phyloP scores from a whole-genome alignment of 2,329 filamentous ascomycete species.

The Aureobasidium sp. region DNA sequence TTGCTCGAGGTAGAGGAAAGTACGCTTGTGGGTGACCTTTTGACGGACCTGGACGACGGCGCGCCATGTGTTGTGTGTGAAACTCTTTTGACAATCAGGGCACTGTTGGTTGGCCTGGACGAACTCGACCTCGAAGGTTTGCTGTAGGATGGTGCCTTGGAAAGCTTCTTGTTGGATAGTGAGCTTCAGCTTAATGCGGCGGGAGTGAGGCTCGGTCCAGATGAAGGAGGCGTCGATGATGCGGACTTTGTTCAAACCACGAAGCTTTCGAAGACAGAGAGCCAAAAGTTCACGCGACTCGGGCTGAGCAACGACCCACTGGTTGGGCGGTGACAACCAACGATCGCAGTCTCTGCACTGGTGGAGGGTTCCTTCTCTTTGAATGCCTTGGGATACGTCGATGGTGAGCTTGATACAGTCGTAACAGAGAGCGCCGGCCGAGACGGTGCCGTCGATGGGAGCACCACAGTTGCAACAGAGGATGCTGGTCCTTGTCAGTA shows the following conservation, averaged over 20 bases:
- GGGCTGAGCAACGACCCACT: constrained; percentile 76
- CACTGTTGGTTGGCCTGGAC: constrained; percentile 89
- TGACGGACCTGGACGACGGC: constrained; percentile 92
- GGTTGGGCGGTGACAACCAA: constrained; percentile 80
- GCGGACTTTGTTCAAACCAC: constrained; percentile 79
- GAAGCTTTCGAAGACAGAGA: constrained; percentile 79
- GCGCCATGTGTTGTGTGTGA: constrained; percentile 92
- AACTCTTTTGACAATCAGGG: constrained; percentile 89
- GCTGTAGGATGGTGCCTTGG: constrained; percentile 69
- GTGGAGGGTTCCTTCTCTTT: constrained; percentile 81
- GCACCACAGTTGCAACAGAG: constrained; percentile 97
- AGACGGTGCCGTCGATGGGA: constrained; percentile 83
- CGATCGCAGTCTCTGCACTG: constrained; percentile 92
- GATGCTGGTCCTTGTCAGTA: constrained; percentile 51
- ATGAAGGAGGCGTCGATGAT: constrained; percentile 96
- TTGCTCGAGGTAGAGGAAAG: constrained; percentile 79
- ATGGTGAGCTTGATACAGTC: constrained; percentile 93
- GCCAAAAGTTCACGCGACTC: constrained; percentile 92
- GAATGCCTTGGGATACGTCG: constrained; percentile 87
- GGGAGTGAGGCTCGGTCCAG: constrained; percentile 96
- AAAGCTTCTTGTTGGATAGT: constrained; percentile 73
- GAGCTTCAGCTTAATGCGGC: constrained; percentile 88
- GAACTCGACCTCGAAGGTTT: constrained; percentile 92
- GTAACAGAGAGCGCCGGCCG: constrained; percentile 83
- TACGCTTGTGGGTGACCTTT: constrained; percentile 93